Percentiles rank a stretch among this genome's conserved stretches.
Evolutionary conservation across 2,329 filamentous ascomycete genomes (phyloP).

Genomic region (Ceratocystis colombiana): DNA sequence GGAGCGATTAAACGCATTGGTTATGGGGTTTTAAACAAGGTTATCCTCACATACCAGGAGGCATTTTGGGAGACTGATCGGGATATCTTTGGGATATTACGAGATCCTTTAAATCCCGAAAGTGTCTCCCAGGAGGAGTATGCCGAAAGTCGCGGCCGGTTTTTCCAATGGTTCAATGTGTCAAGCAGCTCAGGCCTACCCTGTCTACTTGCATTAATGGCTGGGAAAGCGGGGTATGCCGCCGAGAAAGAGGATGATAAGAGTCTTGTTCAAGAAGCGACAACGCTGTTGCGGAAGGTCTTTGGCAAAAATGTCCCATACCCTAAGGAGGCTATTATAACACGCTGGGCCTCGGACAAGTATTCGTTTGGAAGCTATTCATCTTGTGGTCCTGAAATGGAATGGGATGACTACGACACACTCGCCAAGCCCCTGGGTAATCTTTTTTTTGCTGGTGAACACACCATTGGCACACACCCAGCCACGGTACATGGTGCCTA

Average conservation of each 20-base stretch:
- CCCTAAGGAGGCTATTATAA: constrained; percentile 78
- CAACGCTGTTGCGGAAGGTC: constrained; percentile 62
- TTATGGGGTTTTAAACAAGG: constrained; percentile 91
- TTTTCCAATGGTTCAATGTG: constrained; percentile 97
- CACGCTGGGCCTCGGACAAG: constrained; percentile 80
- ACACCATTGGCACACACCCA: constrained; percentile 89
- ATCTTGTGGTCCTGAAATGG: constrained; percentile 73
- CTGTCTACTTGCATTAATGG: constrained; percentile 86
- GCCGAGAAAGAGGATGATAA: constrained; percentile 69
- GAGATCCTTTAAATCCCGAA: constrained; percentile 61
- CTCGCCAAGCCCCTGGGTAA: constrained; percentile 82
- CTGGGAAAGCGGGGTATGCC: constrained; percentile 83
- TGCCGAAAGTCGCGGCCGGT: constrained; percentile 66
- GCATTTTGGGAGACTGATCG: constrained; percentile 83
- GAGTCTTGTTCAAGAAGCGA: constrained; percentile 69
- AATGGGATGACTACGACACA: constrained; percentile 77
- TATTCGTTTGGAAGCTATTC: constrained; percentile 96
- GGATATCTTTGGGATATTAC: constrained; percentile 88
- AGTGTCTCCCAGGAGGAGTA: constrained; percentile 48
- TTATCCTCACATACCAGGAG: constrained; percentile 78
- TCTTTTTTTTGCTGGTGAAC: constrained; percentile 89
- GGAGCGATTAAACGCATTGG: constrained; percentile 74
- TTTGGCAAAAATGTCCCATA: constrained; percentile 62
- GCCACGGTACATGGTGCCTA: constrained; percentile 97
- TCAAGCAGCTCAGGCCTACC: constrained; percentile 80